A percentile compares a stretch with the other conserved stretches of the same genome.
phyloP scores from a whole-genome alignment of 148 eudicot species.

The Dysphania ambrosioides region DNA sequence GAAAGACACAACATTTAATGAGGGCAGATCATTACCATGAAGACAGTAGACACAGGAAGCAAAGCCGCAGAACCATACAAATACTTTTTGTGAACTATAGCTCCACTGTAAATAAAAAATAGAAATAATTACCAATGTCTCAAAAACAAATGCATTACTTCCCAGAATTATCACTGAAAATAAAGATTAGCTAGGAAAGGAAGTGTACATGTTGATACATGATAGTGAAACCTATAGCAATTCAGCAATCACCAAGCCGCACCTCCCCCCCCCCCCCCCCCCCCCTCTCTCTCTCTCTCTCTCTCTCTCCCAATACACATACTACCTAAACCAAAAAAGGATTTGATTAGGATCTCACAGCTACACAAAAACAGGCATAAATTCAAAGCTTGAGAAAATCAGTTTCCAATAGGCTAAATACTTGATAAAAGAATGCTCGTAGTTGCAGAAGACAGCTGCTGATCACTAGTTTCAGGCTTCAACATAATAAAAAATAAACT shows the following conservation, averaged over 20 bases:
- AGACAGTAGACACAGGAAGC: slow-evolving; percentile 71
- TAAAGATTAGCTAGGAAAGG: not conserved
- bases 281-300: too few relatives aligned
- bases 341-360: not conserved
- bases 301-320: too few relatives aligned
- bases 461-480: not conserved
- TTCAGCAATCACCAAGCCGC: not conserved
- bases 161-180: not conserved
- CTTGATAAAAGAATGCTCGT: not conserved
- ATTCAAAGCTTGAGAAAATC: not conserved
- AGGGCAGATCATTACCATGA: slow-evolving; percentile 48
- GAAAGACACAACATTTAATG: not conserved
- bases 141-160: not conserved
- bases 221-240: not conserved
- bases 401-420: not conserved
- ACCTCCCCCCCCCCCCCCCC: too few relatives aligned
- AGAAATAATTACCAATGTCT: not conserved
- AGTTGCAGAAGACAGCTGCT: not conserved
- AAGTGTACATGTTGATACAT: slow-evolving; percentile 1
- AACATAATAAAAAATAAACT: not conserved
- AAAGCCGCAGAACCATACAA: slow-evolving; percentile 77
- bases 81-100: slow-evolving; percentile 76
- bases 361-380: not conserved
- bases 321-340: not conserved
- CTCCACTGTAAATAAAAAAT: slow-evolving; percentile 49